These are phyloP conservation scores for Pistacia integerrima DNA, from an alignment of 345 rosid species.

Conservation along the genomic window DNA sequence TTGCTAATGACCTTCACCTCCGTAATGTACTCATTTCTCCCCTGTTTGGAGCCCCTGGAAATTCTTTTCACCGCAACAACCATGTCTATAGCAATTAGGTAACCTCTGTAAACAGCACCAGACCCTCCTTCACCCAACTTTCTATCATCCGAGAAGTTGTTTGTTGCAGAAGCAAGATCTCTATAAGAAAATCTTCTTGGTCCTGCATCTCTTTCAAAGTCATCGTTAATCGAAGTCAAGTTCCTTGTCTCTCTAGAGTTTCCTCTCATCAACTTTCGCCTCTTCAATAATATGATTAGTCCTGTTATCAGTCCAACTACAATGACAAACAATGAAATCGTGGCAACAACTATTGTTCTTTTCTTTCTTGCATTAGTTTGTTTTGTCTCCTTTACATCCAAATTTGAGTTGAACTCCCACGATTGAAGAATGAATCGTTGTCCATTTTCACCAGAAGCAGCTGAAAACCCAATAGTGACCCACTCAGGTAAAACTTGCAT, in stretches of 20 bases:
- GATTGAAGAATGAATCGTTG: slow-evolving; percentile 19
- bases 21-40: slow-evolving; percentile 47
- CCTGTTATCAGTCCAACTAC: not conserved
- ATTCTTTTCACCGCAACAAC: slow-evolving; percentile 54
- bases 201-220: slow-evolving; percentile 57
- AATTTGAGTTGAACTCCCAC: slow-evolving; percentile 45
- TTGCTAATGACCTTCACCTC: slow-evolving; percentile 61
- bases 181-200: slow-evolving; percentile 51
- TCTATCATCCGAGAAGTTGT: slow-evolving; percentile 45
- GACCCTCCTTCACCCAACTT: slow-evolving; percentile 72
- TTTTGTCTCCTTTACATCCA: slow-evolving; percentile 17
- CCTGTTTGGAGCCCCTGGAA: slow-evolving; percentile 48
- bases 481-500: slow-evolving; percentile 38
- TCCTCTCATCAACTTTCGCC: slow-evolving; percentile 18
- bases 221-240: slow-evolving; percentile 41
- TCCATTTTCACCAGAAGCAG: slow-evolving; percentile 25
- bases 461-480: slow-evolving; percentile 50
- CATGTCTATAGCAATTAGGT: slow-evolving; percentile 27
- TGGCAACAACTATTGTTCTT: slow-evolving; percentile 7
- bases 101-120: slow-evolving; percentile 56
- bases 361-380: slow-evolving; percentile 3
- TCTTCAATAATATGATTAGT: not conserved
- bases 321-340: not conserved
- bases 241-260: slow-evolving; percentile 19
- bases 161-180: slow-evolving; percentile 51